Percentiles rank a stretch among this genome's conserved stretches.
These are phyloP conservation scores for Penicillium sp. DNA, from an alignment of 2,329 filamentous ascomycete genomes.

Conservation along the genomic window DNA sequence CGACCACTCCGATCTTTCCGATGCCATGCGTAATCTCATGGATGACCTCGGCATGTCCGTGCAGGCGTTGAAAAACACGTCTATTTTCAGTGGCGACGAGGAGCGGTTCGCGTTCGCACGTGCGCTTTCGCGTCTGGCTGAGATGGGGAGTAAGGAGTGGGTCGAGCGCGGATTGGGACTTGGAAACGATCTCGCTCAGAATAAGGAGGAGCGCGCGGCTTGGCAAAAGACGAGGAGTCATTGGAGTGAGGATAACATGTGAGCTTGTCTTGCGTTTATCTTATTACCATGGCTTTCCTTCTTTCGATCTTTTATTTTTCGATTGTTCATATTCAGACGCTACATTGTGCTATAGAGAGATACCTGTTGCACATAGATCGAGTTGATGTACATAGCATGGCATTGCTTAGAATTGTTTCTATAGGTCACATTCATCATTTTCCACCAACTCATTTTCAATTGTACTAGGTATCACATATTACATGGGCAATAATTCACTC, in stretches of 20 bases:
- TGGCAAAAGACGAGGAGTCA: conserved; percentile 51
- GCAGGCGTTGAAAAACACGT: conserved; percentile 77
- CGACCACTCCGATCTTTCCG: conserved; percentile 57
- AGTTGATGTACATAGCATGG: conserved; percentile 3
- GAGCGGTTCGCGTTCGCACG: conserved; percentile 94
- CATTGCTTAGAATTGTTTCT: background rate
- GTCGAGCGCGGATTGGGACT: conserved; percentile 71
- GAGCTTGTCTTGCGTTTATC: conserved; percentile 11
- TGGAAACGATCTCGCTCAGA: conserved; percentile 46
- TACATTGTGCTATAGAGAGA: conserved; percentile 1
- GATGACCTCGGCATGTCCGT: conserved; percentile 86
- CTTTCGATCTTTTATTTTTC: background rate
- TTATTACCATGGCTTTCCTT: too few relatives aligned
- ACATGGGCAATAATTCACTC: too few relatives aligned
- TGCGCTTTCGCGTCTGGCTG: conserved; percentile 76
- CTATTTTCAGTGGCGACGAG: conserved; percentile 89
- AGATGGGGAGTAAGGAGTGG: conserved; percentile 96
- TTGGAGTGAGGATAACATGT: conserved; percentile 53
- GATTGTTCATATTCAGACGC: background rate
- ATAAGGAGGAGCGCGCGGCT: conserved; percentile 47
- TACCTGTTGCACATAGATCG: conserved; percentile 6
- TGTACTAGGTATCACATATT: too few relatives aligned
- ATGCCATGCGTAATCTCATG: conserved; percentile 76
- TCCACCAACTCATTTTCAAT: too few relatives aligned
- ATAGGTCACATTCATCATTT: background rate